A percentile compares a stretch with the other conserved stretches of the same genome.
phyloP scores from a whole-genome alignment of 257 asterid species.

The Pogostemon cablin region DNA sequence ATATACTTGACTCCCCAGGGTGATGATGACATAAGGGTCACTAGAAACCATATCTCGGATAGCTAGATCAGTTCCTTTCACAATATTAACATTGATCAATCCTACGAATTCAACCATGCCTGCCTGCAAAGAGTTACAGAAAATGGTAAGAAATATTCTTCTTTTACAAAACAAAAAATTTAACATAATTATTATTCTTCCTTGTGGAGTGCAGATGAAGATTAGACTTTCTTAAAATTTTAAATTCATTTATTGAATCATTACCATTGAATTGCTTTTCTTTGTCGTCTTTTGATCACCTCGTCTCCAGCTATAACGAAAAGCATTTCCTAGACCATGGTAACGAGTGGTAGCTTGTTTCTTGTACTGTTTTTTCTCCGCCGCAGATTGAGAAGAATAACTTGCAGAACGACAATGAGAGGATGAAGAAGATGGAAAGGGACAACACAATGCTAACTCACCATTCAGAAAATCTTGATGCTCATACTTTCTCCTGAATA shows the following conservation, averaged over 20 bases:
- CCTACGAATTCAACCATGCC: conserved; percentile 98
- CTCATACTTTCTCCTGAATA: conserved; percentile 85
- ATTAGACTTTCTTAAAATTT: background rate
- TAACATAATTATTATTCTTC: too few relatives aligned
- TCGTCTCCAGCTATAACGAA: conserved; percentile 83
- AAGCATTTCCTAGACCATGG: conserved; percentile 69
- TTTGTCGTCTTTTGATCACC: conserved; percentile 51
- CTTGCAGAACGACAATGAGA: conserved; percentile 43
- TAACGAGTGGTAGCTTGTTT: conserved; percentile 58
- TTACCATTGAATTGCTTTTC: conserved; percentile 74
- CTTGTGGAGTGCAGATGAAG: background rate
- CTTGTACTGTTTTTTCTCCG: conserved; percentile 53
- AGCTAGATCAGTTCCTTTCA: conserved; percentile 87
- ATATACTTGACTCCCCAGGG: conserved; percentile 81
- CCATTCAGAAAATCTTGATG: conserved; percentile 59
- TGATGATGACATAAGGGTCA: conserved; percentile 87
- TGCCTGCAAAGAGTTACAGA: conserved; percentile 53
- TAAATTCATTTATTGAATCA: conserved; percentile 9
- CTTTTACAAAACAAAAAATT: background rate
- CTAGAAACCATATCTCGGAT: conserved; percentile 86
- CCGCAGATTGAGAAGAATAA: conserved; percentile 35
- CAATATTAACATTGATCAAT: conserved; percentile 75
- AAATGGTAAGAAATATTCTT: conserved; percentile 31
- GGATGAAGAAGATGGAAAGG: conserved; percentile 51
- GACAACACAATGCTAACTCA: conserved; percentile 45